Conservation (phyloP, 768 basidiomycete genomes). For the Tylopilus cervinicoccineus region DNA sequence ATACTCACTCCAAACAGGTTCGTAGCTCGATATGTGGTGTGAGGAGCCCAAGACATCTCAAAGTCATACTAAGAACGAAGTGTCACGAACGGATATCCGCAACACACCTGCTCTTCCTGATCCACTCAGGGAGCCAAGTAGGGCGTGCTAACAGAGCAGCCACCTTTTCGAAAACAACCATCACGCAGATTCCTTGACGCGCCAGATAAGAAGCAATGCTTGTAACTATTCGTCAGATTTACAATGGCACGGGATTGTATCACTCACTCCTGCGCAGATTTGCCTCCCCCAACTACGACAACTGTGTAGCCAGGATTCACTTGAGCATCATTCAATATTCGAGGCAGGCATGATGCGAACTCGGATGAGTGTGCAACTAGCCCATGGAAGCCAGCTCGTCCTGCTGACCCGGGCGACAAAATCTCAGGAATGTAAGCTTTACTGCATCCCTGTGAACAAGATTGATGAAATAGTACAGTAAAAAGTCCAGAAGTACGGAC, state of each 20-base stretch:
- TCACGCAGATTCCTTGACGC: slow-evolving; percentile 43
- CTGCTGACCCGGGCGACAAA: slow-evolving; percentile 38
- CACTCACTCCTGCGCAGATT: slow-evolving; percentile 57
- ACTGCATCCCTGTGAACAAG: slow-evolving; percentile 50
- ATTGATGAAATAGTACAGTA: background rate
- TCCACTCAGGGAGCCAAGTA: slow-evolving; percentile 46
- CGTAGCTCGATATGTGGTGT: slow-evolving; percentile 46
- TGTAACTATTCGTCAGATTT: background rate
- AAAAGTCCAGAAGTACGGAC: slow-evolving; percentile 28
- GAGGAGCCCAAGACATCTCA: slow-evolving; percentile 46
- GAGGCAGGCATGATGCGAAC: slow-evolving; percentile 39
- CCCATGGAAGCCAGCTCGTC: slow-evolving; percentile 39
- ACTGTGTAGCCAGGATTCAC: slow-evolving; percentile 26
- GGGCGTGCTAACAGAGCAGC: slow-evolving; percentile 49
- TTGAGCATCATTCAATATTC: slow-evolving; percentile 33
- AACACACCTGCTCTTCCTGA: slow-evolving; percentile 56
- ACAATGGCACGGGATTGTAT: background rate
- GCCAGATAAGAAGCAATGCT: slow-evolving; percentile 50
- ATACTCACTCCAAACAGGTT: slow-evolving; percentile 49
- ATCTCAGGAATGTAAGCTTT: slow-evolving; percentile 41
- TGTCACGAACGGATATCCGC: background rate
- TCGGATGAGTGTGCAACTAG: slow-evolving; percentile 50
- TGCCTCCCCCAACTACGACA: slow-evolving; percentile 61
- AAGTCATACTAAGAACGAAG: background rate
- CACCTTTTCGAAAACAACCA: slow-evolving; percentile 47